A percentile compares a stretch with the other conserved stretches of the same genome.
These are phyloP conservation scores for Retiboletus flavoniger DNA, from an alignment of 1,284 basidiomycete species.

Conservation along the genomic window DNA sequence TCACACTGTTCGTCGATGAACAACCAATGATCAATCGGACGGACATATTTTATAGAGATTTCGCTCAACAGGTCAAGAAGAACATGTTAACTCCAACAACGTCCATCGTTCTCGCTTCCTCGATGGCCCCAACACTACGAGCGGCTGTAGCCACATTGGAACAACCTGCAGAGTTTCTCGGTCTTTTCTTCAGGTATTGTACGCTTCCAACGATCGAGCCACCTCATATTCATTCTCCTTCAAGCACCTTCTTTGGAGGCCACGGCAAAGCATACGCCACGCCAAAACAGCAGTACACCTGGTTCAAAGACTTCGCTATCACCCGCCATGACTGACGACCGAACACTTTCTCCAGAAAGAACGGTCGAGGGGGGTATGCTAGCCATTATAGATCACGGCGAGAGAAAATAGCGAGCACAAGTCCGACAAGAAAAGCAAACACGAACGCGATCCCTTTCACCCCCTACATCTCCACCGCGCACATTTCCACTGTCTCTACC, in stretches of 20 bases:
- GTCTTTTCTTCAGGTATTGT: conserved; percentile 71
- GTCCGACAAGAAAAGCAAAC: conserved; percentile 26
- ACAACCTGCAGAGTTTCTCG: conserved; percentile 52
- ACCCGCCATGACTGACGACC: conserved; percentile 22
- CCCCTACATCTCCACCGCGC: conserved; percentile 33
- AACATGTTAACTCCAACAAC: not conserved
- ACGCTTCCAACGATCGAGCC: not conserved
- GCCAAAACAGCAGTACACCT: conserved; percentile 67
- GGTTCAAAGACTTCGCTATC: conserved; percentile 69
- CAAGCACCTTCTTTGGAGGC: conserved; percentile 78
- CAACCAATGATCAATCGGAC: conserved; percentile 48
- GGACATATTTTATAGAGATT: conserved; percentile 62
- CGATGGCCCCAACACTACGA: not conserved
- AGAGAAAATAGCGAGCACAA: conserved; percentile 22
- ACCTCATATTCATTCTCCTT: not conserved
- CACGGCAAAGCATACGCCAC: conserved; percentile 63
- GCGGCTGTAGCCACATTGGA: not conserved
- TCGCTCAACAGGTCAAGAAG: conserved; percentile 14
- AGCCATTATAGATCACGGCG: conserved; percentile 10
- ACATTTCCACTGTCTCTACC: conserved; percentile 52
- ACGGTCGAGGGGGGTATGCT: not conserved
- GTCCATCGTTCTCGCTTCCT: not conserved
- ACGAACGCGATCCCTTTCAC: conserved; percentile 24
- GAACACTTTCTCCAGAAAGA: not conserved
- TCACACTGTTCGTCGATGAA: conserved; percentile 54